These are phyloP conservation scores for Fusarium mexicanum DNA, from an alignment of 2,329 filamentous ascomycete species.

Conservation along the genomic window DNA sequence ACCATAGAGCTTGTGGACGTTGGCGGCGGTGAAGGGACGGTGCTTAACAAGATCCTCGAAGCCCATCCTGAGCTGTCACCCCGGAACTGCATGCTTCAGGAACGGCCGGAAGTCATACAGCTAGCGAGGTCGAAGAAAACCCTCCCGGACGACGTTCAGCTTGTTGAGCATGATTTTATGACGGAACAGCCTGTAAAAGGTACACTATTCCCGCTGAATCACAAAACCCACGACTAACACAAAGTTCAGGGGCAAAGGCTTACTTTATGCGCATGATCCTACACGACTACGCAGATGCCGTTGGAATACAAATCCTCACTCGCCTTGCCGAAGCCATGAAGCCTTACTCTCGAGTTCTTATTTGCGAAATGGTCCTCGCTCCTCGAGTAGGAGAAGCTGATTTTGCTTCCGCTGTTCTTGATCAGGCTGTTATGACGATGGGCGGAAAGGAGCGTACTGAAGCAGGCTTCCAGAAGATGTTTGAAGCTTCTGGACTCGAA, in stretches of 20 bases:
- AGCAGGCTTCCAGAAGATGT: conserved; percentile 42
- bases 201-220: not conserved
- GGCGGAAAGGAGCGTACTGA: conserved; percentile 48
- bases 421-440: conserved; percentile 49
- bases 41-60: conserved; percentile 45
- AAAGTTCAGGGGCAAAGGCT: conserved; percentile 44
- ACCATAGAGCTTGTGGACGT: conserved; percentile 46
- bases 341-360: conserved; percentile 41
- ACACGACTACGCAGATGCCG: conserved; percentile 46
- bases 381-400: conserved; percentile 43
- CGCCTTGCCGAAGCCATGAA: conserved; percentile 44
- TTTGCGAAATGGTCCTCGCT: conserved; percentile 48
- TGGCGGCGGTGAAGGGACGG: conserved; percentile 45
- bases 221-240: not conserved
- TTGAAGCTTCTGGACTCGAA: conserved; percentile 45
- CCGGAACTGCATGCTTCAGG: conserved; percentile 41
- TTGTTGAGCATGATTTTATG: conserved; percentile 45
- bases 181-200: conserved; percentile 45
- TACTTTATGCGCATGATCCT: conserved; percentile 51
- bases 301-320: conserved; percentile 43
- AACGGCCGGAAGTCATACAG: conserved; percentile 41
- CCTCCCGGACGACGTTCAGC: conserved; percentile 34
- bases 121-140: conserved; percentile 32
- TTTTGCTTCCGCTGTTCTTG: conserved; percentile 45
- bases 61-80: conserved; percentile 41